Conservation (phyloP, 805 yeast genomes). For the Metschnikowia anglica region DNA sequence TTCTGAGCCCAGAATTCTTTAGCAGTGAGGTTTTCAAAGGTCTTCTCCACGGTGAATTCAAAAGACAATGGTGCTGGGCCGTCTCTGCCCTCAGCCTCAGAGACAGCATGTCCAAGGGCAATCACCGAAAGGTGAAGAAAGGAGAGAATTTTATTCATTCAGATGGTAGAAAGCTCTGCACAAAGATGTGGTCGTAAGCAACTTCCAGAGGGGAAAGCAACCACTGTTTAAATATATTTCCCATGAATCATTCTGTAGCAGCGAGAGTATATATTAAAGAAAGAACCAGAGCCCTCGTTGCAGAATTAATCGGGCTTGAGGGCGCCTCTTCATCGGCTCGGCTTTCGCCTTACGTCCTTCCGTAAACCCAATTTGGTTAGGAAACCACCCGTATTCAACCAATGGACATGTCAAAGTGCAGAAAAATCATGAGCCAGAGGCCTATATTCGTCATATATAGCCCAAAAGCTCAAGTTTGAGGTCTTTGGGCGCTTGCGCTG, state of each 20-base stretch:
- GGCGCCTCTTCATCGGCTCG: no score
- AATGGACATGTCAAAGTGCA: background rate
- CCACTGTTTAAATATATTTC: no score
- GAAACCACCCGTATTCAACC: no score
- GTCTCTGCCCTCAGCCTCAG: background rate
- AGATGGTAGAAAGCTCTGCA: background rate
- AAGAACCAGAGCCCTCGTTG: no score
- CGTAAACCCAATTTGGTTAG: no score
- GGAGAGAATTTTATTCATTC: background rate
- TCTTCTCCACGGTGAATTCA: conserved; percentile 6
- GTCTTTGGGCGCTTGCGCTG: background rate
- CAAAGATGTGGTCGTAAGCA: no score
- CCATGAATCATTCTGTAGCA: no score
- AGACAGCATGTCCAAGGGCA: background rate
- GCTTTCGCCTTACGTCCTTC: no score
- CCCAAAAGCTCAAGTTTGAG: background rate
- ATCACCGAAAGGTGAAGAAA: background rate
- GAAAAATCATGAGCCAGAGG: background rate
- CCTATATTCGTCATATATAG: background rate
- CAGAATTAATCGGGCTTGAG: no score
- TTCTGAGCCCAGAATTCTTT: conserved; percentile 2
- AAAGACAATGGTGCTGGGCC: conserved; percentile 7
- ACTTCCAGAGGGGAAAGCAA: no score
- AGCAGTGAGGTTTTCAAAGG: background rate
- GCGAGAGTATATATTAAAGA: no score